phyloP scores from a whole-genome alignment of 495 filamentous ascomycete species.

The Aspergillus heteromorphus region DNA sequence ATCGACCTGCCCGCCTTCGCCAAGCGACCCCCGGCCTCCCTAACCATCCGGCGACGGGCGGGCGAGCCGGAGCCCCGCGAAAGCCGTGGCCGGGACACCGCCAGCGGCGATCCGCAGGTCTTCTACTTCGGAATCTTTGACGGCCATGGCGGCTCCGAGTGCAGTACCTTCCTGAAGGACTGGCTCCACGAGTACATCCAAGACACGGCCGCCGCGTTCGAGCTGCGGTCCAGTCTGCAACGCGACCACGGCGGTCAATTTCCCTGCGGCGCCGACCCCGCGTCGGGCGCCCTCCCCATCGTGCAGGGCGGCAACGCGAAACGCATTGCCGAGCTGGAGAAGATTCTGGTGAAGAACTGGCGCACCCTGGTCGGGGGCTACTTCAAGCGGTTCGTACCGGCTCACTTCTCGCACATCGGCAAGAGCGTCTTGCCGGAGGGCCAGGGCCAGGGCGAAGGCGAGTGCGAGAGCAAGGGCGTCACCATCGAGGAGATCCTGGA shows the following conservation, averaged over 20 bases:
- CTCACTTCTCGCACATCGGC: constrained; percentile 48
- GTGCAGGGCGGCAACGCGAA: constrained; percentile 34
- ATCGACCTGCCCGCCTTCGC: constrained; percentile 91
- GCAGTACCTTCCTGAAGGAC: constrained; percentile 79
- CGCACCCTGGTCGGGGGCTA: constrained; percentile 85
- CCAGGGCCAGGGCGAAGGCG: too few relatives aligned
- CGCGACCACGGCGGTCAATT: constrained; percentile 11
- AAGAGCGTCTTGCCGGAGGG: constrained; percentile 8
- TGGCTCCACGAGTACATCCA: constrained; percentile 86
- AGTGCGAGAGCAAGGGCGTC: constrained; percentile 14
- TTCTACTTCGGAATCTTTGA: constrained; percentile 98
- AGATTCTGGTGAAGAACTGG: constrained; percentile 68
- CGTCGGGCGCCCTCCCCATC: constrained; percentile 27
- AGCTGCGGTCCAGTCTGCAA: constrained; percentile 62
- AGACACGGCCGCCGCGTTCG: constrained; percentile 65
- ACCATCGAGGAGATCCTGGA: constrained; percentile 55
- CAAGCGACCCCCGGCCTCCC: constrained; percentile 65
- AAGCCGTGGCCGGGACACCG: constrained; percentile 58
- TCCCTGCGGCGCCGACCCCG: constrained; percentile 8
- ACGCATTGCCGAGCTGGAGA: constrained; percentile 52
- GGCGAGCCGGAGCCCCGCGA: constrained; percentile 27
- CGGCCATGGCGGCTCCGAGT: constrained; percentile 88
- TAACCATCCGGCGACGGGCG: constrained; percentile 43
- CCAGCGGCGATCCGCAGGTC: constrained; percentile 84
- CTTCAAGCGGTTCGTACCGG: constrained; percentile 80